Evolutionary conservation across 2,329 filamentous ascomycete genomes (phyloP).

Genomic region (Hypoxylon sp.): DNA sequence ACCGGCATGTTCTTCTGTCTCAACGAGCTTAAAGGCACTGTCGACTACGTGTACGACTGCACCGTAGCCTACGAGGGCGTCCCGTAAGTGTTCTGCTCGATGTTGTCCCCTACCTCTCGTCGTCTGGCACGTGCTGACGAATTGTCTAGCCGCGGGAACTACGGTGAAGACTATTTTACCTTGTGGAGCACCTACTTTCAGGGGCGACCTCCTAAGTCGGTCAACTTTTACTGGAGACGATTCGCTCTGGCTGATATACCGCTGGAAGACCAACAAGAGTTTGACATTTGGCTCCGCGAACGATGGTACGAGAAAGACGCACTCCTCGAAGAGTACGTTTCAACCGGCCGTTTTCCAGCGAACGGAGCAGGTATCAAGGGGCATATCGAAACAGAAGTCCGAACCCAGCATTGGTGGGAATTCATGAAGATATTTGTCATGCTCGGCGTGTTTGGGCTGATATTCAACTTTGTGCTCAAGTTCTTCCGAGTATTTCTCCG

Average conservation of each 20-base stretch:
- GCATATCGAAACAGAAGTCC: slow-evolving; percentile 67
- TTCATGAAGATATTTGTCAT: slow-evolving; percentile 63
- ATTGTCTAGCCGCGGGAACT: slow-evolving; percentile 71
- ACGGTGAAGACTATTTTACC: slow-evolving; percentile 90
- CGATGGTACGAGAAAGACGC: slow-evolving; percentile 94
- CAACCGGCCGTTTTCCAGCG: slow-evolving; percentile 80
- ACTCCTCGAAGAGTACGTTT: slow-evolving; percentile 82
- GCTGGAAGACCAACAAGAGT: slow-evolving; percentile 73
- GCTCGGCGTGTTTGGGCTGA: slow-evolving; percentile 53
- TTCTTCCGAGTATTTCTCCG: slow-evolving; percentile 16
- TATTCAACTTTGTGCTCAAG: slow-evolving; percentile 50
- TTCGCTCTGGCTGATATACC: slow-evolving; percentile 85
- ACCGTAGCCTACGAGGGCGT: slow-evolving; percentile 96
- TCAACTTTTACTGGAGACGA: slow-evolving; percentile 95
- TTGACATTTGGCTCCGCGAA: slow-evolving; percentile 84
- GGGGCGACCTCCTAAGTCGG: slow-evolving; percentile 88
- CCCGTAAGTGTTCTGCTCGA: slow-evolving; percentile 74
- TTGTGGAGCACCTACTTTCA: slow-evolving; percentile 87
- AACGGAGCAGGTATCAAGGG: slow-evolving; percentile 59
- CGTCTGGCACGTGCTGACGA: slow-evolving; percentile 12
- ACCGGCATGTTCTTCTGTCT: slow-evolving; percentile 83
- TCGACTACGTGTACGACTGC: slow-evolving; percentile 90
- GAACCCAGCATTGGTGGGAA: slow-evolving; percentile 62
- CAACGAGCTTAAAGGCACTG: slow-evolving; percentile 74
- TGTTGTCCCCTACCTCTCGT: background rate